A percentile compares a stretch with the other conserved stretches of the same genome.
Conservation (phyloP, 805 yeast genomes). For the Ogataea parapolymorpha region DNA sequence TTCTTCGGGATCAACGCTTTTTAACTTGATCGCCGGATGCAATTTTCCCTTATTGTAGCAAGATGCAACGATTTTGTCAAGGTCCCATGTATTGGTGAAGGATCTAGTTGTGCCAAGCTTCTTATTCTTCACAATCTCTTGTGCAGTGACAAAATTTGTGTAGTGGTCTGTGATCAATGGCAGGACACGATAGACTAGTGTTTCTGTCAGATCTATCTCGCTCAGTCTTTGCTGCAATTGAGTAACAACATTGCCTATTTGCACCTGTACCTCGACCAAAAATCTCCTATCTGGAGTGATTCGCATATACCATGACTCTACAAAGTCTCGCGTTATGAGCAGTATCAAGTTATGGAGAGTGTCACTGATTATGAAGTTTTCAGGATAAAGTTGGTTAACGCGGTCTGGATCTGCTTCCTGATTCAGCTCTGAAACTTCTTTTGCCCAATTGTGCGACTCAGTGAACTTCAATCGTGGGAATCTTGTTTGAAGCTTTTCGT, state of each 20-base stretch:
- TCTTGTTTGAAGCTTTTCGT: constrained; percentile 4
- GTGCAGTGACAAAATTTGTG: constrained; percentile 44
- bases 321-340: constrained; percentile 49
- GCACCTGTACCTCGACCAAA: constrained; percentile 40
- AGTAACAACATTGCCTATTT: constrained; percentile 40
- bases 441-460: constrained; percentile 29
- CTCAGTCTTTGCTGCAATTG: constrained; percentile 42
- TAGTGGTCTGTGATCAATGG: constrained; percentile 71
- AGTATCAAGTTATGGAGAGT: constrained; percentile 48
- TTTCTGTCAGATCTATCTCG: constrained; percentile 49
- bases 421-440: constrained; percentile 18
- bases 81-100: constrained; percentile 31
- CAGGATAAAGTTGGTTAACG: constrained; percentile 32
- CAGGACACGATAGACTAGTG: constrained; percentile 54
- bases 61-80: constrained; percentile 40
- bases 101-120: constrained; percentile 19
- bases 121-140: constrained; percentile 33
- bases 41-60: constrained; percentile 49
- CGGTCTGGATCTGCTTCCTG: constrained; percentile 11
- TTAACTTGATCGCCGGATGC: constrained; percentile 53
- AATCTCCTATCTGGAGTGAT: constrained; percentile 41
- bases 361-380: constrained; percentile 51
- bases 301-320: constrained; percentile 52
- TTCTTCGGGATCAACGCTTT: constrained; percentile 33
- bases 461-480: constrained; percentile 27